Evolutionary conservation across 495 filamentous ascomycete species (phyloP), one percentile per base, ranked within the genome.

Genomic region (Massariosphaeria phaeospora): DNA sequence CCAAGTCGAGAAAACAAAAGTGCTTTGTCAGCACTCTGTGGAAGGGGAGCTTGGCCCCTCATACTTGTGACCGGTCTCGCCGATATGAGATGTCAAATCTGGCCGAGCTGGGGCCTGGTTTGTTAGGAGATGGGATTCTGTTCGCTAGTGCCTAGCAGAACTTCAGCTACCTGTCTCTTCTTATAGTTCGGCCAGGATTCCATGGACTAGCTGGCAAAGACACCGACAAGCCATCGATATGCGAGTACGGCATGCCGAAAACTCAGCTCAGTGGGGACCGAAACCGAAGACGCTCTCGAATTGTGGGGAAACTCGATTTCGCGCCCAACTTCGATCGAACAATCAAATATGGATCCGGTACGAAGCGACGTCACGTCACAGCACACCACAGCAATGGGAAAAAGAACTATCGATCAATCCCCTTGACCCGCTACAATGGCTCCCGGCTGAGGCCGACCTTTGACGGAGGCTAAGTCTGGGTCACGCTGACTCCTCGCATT

Each of bases 1-100:
- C 66, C 62, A 11, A 69, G 66, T 5, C 53, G 54, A 25, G 57
- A 55, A 40, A 71, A 60, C 33, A 71, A 59, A 12, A 48, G 39
- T 26, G 26, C 45, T 55, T 64, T 69, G n/a, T 26, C 23, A 3
- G 48, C 42, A 34, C 59, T 63, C 39, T 49, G 45, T 13, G 59
- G 9, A 43, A 55, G 48, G 13, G 20, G 29, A 11, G 6, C 26
- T n/a, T 20, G 23, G 20, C 35, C n/a, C n/a, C n/a, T 48, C 59
- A 62, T 62, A 18, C 25, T 52, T 18, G 42, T 33, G n/a, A 33
- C 8, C 30, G 30, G 8, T 33, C 7, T 33, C n/a, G n/a, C n/a
- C n/a, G n/a, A n/a, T n/a, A n/a, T n/a, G n/a, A n/a, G n/a, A n/a
- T n/a, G n/a, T n/a, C n/a, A n/a, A n/a, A n/a, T n/a, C n/a, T n/a